These are phyloP conservation scores for Cutaneotrichosporon curvatum DNA, from an alignment of 1,284 basidiomycete genomes.

Conservation along the genomic window DNA sequence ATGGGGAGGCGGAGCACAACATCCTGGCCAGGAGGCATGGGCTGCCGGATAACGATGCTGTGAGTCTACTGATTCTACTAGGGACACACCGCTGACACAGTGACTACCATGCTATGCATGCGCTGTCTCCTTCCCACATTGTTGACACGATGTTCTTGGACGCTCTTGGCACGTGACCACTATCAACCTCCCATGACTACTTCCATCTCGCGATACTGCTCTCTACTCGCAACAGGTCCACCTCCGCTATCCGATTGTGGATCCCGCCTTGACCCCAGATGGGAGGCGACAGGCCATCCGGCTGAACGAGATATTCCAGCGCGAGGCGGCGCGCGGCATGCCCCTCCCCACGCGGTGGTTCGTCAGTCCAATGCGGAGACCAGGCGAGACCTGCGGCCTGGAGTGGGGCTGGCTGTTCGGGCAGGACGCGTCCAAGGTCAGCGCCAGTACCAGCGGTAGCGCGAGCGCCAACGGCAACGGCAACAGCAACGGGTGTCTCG, in stretches of 20 bases:
- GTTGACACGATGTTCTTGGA: too few relatives aligned
- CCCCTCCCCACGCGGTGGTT: constrained; percentile 28
- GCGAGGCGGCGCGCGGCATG: constrained; percentile 22
- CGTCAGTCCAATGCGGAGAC: constrained; percentile 26
- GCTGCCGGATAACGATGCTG: constrained; percentile 11
- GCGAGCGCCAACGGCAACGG: background rate
- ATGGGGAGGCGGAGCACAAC: constrained; percentile 36
- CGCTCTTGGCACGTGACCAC: too few relatives aligned
- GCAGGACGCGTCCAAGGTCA: background rate
- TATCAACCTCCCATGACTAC: background rate
- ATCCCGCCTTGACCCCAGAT: constrained; percentile 23
- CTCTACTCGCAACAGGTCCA: constrained; percentile 17
- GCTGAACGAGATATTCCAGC: constrained; percentile 17
- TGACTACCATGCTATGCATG: too few relatives aligned
- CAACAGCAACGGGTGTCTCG: too few relatives aligned
- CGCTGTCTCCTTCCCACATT: too few relatives aligned
- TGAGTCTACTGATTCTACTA: background rate
- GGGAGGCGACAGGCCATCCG: constrained; percentile 24
- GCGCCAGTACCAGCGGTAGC: background rate
- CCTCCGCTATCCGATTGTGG: constrained; percentile 19
- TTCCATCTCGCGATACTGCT: background rate
- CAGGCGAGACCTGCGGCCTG: constrained; percentile 30
- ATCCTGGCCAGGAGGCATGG: constrained; percentile 20
- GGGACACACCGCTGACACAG: too few relatives aligned
- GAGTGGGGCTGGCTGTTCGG: constrained; percentile 29